Percentiles rank a stretch among this genome's conserved stretches.
phyloP scores from a whole-genome alignment of 208 protist genomes.

The Acanthamoeba triangularis region DNA sequence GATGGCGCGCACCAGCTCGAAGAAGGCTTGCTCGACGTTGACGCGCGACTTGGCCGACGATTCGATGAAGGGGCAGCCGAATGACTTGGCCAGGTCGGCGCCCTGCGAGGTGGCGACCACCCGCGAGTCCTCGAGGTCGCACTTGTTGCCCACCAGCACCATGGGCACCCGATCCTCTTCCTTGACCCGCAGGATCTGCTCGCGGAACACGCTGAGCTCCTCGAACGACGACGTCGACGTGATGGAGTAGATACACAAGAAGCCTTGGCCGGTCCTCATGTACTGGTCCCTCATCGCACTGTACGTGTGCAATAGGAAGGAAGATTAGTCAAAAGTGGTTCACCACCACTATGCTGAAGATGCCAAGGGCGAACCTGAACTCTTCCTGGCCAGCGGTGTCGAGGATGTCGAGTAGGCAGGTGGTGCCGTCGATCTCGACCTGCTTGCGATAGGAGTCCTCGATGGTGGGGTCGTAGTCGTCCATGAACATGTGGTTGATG shows the following conservation, averaged over 20 bases:
- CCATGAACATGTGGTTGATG: slow-evolving; percentile 1
- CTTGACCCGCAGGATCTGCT: slow-evolving; percentile 86
- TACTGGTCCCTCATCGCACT: slow-evolving; percentile 79
- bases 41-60: slow-evolving; percentile 78
- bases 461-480: slow-evolving; percentile 58
- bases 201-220: slow-evolving; percentile 69
- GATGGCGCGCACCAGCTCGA: slow-evolving; percentile 78
- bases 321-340: too few species aligned
- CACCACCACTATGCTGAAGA: too few species aligned
- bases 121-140: slow-evolving; percentile 78
- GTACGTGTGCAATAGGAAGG: too few species aligned
- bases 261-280: slow-evolving; percentile 82
- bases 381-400: slow-evolving; percentile 91
- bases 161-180: slow-evolving; percentile 84
- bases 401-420: slow-evolving; percentile 88
- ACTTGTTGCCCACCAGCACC: slow-evolving; percentile 89
- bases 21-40: slow-evolving; percentile 83
- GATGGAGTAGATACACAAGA: slow-evolving; percentile 84
- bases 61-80: slow-evolving; percentile 80
- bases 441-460: slow-evolving; percentile 85
- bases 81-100: slow-evolving; percentile 75
- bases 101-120: slow-evolving; percentile 70
- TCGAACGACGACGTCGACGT: slow-evolving; percentile 81
- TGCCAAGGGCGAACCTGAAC: slow-evolving; percentile 74
- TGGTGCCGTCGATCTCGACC: slow-evolving; percentile 84